Evolutionary conservation across 2,329 filamentous ascomycete species (phyloP).

Genomic region (Plectosphaerella cucumerina): DNA sequence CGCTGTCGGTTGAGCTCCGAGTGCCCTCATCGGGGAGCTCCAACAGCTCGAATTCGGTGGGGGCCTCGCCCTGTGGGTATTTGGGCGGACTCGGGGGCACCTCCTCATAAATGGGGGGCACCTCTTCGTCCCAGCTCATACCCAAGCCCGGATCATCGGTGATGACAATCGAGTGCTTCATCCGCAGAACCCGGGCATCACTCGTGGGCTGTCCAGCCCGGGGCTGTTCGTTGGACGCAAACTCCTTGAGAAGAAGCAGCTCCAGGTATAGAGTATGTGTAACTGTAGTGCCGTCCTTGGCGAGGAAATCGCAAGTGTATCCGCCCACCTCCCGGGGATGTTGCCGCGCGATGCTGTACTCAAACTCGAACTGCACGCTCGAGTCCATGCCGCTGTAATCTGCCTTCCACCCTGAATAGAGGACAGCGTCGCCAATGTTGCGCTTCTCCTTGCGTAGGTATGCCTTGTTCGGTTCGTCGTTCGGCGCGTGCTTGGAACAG

Average conservation of each 20-base stretch:
- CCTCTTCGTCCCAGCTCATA: slow-evolving; percentile 94
- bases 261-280: slow-evolving; percentile 84
- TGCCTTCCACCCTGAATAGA: slow-evolving; percentile 89
- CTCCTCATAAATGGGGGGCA: slow-evolving; percentile 88
- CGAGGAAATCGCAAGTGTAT: slow-evolving; percentile 73
- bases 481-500: slow-evolving; percentile 65
- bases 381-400: slow-evolving; percentile 49
- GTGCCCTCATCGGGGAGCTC: slow-evolving; percentile 23
- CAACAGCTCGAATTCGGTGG: slow-evolving; percentile 33
- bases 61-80: slow-evolving; percentile 43
- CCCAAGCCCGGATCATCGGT: slow-evolving; percentile 82
- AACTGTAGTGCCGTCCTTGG: slow-evolving; percentile 69
- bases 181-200: slow-evolving; percentile 81
- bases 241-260: slow-evolving; percentile 92
- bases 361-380: slow-evolving; percentile 73
- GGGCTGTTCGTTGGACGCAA: slow-evolving; percentile 64
- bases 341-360: slow-evolving; percentile 56
- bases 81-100: slow-evolving; percentile 80
- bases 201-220: slow-evolving; percentile 76
- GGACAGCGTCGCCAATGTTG: slow-evolving; percentile 72
- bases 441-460: slow-evolving; percentile 64
- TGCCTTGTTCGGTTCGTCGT: slow-evolving; percentile 58
- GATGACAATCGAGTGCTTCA: slow-evolving; percentile 79
- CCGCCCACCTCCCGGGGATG: background rate
- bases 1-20: background rate